Base-by-base conservation (phyloP, 768 basidiomycete species). In the Boletus vermiculosoides region DNA sequence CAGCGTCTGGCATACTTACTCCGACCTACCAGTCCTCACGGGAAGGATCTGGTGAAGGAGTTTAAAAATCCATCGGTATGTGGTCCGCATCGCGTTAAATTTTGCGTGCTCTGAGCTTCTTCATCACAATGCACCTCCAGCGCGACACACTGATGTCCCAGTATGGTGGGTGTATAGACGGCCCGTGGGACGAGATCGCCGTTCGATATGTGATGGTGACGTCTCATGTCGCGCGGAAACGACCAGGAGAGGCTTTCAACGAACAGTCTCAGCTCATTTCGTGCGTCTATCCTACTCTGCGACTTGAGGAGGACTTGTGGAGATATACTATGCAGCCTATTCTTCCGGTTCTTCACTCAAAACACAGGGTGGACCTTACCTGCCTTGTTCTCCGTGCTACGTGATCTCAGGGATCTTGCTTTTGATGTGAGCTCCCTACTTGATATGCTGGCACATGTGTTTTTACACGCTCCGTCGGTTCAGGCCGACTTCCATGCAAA, bases 351-450 rank as follows among this genome's bases (percentile, higher is more conserved):
- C 74, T 88, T 95, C 59, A 78, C 80, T n/a, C 83, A 81, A 56
- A 89, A 91, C 66, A 85, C 85, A 23, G 87, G 92, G 2, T 98
- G 94, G 94, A 88, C 88, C 30, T 73, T 98, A 4, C 90, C 87
- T 20, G 87, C 87, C 0, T 71, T 98, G 31, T 96, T 93, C 67
- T 86, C 88, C 16, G 83, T 93, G 37, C 71, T 95, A 30, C 77
- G 86, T 50, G 93, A 95, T 71, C 74, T 96, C 42, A 78, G 93
- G 50, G 90, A 92, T 67, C 77, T 97, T 22, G 94, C 94, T 2
- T 85, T 87, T 63, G 90, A 94, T 72, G 94, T 93, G 66, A 66
- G 75, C 57, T 28, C 31, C n/a, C 6, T 22, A 23, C 52, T 36
- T 49, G 39, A 47, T 47, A 59, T 16, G 40, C 10, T 28, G 41